A percentile compares a stretch with the other conserved stretches of the same genome.
Conservation (phyloP, 2,329 filamentous ascomycete genomes). For the Trichocomaceae sp. region DNA sequence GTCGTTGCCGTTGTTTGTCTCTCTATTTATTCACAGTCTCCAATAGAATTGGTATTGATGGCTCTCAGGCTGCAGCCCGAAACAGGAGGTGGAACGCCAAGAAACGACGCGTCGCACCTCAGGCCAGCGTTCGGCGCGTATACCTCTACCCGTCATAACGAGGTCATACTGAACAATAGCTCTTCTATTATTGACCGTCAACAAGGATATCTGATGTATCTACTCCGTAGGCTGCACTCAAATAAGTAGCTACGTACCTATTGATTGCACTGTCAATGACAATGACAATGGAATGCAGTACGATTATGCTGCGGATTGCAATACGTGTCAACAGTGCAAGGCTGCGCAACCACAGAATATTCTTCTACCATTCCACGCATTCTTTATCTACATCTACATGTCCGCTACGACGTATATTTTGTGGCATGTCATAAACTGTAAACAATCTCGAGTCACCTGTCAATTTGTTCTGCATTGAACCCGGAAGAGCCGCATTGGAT, state of each 20-base stretch:
- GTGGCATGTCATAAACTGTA: neutral
- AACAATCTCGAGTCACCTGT: neutral
- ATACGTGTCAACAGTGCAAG: no score
- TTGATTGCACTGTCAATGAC: no score
- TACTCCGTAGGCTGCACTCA: no score
- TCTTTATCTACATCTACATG: neutral
- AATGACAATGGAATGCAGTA: no score
- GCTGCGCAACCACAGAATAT: neutral
- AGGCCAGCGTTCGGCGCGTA: neutral
- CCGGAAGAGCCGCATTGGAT: no score
- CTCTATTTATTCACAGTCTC: no score
- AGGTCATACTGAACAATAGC: neutral
- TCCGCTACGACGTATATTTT: no score
- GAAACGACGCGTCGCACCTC: neutral
- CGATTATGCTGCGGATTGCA: no score
- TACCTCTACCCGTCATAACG: neutral
- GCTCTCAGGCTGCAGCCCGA: neutral
- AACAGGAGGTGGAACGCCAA: neutral
- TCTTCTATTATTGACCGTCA: neutral
- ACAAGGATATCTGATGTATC: no score
- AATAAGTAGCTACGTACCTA: no score
- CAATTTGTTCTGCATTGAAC: no score
- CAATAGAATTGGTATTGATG: neutral
- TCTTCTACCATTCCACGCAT: neutral
- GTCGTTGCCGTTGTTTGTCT: no score